Base-by-base conservation (phyloP, 2,329 filamentous ascomycete species). In the Clarireedia hainanense region DNA sequence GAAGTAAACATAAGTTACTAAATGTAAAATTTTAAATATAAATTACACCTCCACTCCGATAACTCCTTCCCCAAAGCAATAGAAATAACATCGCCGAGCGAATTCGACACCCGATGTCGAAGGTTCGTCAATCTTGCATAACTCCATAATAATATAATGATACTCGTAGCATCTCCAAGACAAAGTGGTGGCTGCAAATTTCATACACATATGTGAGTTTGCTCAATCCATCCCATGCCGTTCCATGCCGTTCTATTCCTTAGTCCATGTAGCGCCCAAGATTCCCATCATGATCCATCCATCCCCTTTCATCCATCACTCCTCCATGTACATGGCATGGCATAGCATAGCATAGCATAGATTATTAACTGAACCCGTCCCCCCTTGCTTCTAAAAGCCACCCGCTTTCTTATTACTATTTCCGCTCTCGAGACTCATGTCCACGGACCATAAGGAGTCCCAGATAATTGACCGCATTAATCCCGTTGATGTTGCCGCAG, bases 371-470 rank as follows among this genome's bases (percentile, higher is more conserved):
- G 39, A 40, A 17, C 3, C 34, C 34, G 10, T 26, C 3, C 10
- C 7, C 14, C 15, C 24, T n/a, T 17, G 12, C n/a, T 17, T n/a
- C 26, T 43, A 51, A 24, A 43, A 24, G 2, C 49, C 49, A 14
- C 26, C 40, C 26, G 39, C 23, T 46, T 24, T 12, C 20, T 36
- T 34, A 34, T 12, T 10, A 6, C 37, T 23, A 60, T 45, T 61
- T 66, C 37, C 68, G 57, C 74, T 76, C 61, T 79, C 80, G 50
- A 80, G 76, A 59, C 73, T 81, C 47, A 83, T 74, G 63, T 85
- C 81, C 26, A 84, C 65, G 59, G 75, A 81, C 81, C 82, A 85
- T 15, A 85, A 69, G 12, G 79, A 76, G 61, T 84, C 81, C 80
- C 81, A 86, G 9, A 84, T 74, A 4, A 83, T 72, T 27, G 78